Percentiles rank a stretch among this genome's conserved stretches.
Evolutionary conservation across 192 early-diverging fungal species (phyloP).

Genomic region (Pilobolus umbonatus): DNA sequence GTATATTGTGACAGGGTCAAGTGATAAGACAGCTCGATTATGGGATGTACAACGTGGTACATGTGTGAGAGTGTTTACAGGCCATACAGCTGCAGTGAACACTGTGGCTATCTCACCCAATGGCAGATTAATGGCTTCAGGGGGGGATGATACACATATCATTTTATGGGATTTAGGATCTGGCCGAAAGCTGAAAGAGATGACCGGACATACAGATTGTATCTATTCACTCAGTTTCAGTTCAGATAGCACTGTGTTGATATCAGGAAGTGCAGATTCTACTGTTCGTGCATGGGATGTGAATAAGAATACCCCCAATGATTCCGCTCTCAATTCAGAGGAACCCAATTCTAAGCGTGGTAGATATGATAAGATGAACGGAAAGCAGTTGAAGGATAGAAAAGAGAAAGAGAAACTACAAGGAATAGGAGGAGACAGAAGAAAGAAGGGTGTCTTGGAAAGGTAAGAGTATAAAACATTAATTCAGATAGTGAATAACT

Average conservation of each 20-base stretch:
- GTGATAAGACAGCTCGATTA: constrained; percentile 81
- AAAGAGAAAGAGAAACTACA: constrained; percentile 15
- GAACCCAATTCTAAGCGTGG: neutral
- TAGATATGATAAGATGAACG: constrained; percentile 12
- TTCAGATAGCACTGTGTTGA: constrained; percentile 70
- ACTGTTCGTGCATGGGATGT: constrained; percentile 91
- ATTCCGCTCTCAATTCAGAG: neutral
- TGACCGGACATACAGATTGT: constrained; percentile 79
- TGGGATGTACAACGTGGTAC: constrained; percentile 92
- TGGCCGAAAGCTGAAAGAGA: constrained; percentile 73
- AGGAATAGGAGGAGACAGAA: constrained; percentile 15
- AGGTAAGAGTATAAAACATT: constrained; percentile 18
- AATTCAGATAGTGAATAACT: neutral
- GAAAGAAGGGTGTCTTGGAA: constrained; percentile 27
- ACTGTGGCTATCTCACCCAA: constrained; percentile 89
- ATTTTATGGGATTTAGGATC: constrained; percentile 90
- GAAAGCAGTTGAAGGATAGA: constrained; percentile 15
- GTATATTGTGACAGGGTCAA: constrained; percentile 89
- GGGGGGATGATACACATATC: constrained; percentile 74
- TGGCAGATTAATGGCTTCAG: constrained; percentile 85
- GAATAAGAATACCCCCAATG: constrained; percentile 44
- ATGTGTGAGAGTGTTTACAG: constrained; percentile 86
- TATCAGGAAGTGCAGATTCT: constrained; percentile 82
- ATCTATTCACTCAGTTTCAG: constrained; percentile 89
- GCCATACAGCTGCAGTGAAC: constrained; percentile 81